Conservation (phyloP, 2,329 filamentous ascomycete species). For the Niveomyces coronatus region DNA sequence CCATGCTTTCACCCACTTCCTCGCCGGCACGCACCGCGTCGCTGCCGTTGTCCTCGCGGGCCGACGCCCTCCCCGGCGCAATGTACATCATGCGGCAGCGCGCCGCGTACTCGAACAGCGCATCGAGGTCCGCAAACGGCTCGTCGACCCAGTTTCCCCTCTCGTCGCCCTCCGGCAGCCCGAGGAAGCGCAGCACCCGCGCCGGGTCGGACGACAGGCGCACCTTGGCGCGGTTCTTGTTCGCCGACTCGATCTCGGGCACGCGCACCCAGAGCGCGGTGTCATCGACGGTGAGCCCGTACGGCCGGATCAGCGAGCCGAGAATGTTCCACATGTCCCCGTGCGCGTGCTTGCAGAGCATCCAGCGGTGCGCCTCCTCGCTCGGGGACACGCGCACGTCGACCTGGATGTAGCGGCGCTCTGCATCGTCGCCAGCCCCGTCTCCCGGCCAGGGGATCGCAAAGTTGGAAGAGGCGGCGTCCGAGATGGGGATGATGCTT, state of each 20-base stretch:
- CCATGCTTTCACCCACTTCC: slow-evolving; percentile 4
- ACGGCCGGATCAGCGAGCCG: slow-evolving; percentile 50
- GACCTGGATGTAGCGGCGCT: slow-evolving; percentile 49
- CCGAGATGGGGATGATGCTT: slow-evolving; percentile 19
- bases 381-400: slow-evolving; percentile 50
- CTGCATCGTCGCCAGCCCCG: slow-evolving; percentile 8
- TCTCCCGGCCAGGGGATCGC: slow-evolving; percentile 45
- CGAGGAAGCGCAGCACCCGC: slow-evolving; percentile 51
- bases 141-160: slow-evolving; percentile 30
- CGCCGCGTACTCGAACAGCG: slow-evolving; percentile 52
- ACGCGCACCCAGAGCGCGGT: slow-evolving; percentile 55
- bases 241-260: slow-evolving; percentile 51
- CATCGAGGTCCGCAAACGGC: slow-evolving; percentile 43
- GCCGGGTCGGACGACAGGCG: slow-evolving; percentile 48
- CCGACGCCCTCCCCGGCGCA: slow-evolving; percentile 19
- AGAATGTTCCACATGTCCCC: slow-evolving; percentile 61
- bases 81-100: slow-evolving; percentile 49
- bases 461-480: slow-evolving; percentile 28
- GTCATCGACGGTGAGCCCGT: slow-evolving; percentile 58
- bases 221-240: slow-evolving; percentile 48
- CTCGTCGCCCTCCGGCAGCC: slow-evolving; percentile 33
- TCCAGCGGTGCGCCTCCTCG: slow-evolving; percentile 44
- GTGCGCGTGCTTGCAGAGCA: slow-evolving; percentile 57
- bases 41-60: slow-evolving; percentile 2
- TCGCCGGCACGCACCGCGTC: no score